Base-by-base conservation (phyloP, 805 yeast species). In the Kuraishia floccosa region DNA sequence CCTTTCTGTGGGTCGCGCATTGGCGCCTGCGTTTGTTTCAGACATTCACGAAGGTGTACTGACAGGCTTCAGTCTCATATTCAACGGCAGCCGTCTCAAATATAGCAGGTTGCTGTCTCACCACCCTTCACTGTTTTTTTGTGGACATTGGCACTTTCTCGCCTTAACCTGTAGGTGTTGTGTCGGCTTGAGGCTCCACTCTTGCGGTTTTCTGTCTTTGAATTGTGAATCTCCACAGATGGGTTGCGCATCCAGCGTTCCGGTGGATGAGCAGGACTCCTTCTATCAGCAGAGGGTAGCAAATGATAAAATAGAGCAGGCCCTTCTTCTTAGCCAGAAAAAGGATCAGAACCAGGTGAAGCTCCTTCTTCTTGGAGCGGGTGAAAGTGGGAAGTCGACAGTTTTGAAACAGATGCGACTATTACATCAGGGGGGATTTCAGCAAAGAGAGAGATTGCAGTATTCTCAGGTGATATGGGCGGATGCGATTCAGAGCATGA, bases 341-440 rank as follows among this genome's bases (percentile, higher is more conserved):
- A 56, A 61, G 29, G 75, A 68, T 28, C 71, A 65, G 43, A 69
- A 71, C 36, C 77, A 71, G 41, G 67, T 79, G 22, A 84, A 79
- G 49, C 60, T 89, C 37, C 54, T 89, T 24, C 60, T 89, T n/a
- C 56, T 86, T 22, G 96, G 97, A 25, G 83, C 97, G 0, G 97
- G 96, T 4, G 97, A 87, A 49, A 76, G 89, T 31, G 96, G 97
- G 5, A 87, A 87, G 50, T 81, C 94, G 2, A 87, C 97, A 0
- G 94, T 87, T 5, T 57, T 87, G 40, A 87, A 87, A 52, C 96
- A 87, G 50, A 68, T 87, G 74, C 73, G 81, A 42, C 62, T 91
- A 12, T 53, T 86, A 25, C 96, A 91, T 50, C 81, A 84, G 36
- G 78, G 81, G 27, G 93, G 94, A 2, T 91, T 89, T 56, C 63